phyloP scores from a whole-genome alignment of 768 basidiomycete genomes.

The Gelatoporia subvermispora region DNA sequence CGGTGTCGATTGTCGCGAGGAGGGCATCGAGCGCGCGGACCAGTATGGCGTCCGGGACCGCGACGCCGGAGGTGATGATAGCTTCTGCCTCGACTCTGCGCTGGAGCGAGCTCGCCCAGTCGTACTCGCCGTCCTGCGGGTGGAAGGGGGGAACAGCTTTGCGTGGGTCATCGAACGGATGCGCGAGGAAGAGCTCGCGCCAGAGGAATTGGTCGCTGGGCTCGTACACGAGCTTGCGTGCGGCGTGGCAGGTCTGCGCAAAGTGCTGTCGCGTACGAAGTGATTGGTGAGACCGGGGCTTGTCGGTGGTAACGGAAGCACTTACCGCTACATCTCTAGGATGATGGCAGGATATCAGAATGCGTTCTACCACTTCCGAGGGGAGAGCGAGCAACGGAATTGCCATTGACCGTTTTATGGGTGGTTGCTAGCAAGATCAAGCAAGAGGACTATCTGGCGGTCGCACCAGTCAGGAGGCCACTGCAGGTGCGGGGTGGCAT shows the following conservation, averaged over 20 bases:
- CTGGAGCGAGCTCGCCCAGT: slow-evolving; percentile 27
- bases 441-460: no score
- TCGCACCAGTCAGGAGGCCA: no score
- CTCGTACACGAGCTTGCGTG: slow-evolving; percentile 45
- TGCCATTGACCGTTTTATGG: neutral
- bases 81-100: slow-evolving; percentile 11
- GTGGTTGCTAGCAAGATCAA: no score
- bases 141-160: slow-evolving; percentile 15
- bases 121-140: slow-evolving; percentile 8
- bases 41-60: slow-evolving; percentile 4
- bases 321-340: slow-evolving; percentile 47
- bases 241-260: slow-evolving; percentile 47
- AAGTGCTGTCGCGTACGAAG: slow-evolving; percentile 28
- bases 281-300: neutral
- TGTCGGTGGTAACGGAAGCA: neutral
- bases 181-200: slow-evolving; percentile 56
- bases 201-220: slow-evolving; percentile 57
- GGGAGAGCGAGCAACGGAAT: slow-evolving; percentile 34
- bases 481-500: no score
- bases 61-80: neutral
- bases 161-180: slow-evolving; percentile 65
- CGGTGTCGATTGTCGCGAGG: slow-evolving; percentile 22
- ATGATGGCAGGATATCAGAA: slow-evolving; percentile 46
- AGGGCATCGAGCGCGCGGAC: slow-evolving; percentile 34
- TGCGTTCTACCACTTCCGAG: slow-evolving; percentile 53